Evolutionary conservation across 257 asterid species (phyloP).

Genomic region (Solanum virginianum): DNA sequence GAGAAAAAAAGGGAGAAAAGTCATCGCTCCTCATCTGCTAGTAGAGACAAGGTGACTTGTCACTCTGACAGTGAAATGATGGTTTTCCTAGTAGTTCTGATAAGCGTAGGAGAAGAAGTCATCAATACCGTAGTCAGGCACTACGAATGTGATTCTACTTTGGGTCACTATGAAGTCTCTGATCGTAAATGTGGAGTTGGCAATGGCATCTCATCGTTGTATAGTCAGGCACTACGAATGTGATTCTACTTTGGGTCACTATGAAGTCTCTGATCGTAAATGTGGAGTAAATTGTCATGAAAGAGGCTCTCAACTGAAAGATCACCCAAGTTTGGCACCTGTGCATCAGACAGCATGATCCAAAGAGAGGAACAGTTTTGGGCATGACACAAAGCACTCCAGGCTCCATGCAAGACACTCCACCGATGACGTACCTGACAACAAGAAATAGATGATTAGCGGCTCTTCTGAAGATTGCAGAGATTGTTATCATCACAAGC

Average conservation of each 20-base stretch:
- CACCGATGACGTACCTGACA: neutral
- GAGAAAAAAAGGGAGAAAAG: slow-evolving; percentile 35
- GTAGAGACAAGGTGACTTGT: slow-evolving; percentile 32
- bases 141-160: neutral
- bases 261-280: no score
- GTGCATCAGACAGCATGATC: slow-evolving; percentile 12
- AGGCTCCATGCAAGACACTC: neutral
- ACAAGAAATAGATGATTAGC: slow-evolving; percentile 14
- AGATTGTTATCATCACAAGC: slow-evolving; percentile 9
- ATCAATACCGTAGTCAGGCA: slow-evolving; percentile 28
- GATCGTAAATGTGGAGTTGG: no score
- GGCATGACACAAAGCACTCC: slow-evolving; percentile 2
- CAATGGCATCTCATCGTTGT: no score
- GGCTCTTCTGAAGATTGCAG: slow-evolving; percentile 13
- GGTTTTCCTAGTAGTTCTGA: slow-evolving; percentile 27
- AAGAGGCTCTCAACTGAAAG: slow-evolving; percentile 8
- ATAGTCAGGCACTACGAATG: slow-evolving; percentile 14
- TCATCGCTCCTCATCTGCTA: slow-evolving; percentile 17
- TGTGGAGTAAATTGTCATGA: neutral
- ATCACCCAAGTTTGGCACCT: slow-evolving; percentile 9
- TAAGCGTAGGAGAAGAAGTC: slow-evolving; percentile 24
- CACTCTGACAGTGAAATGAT: slow-evolving; percentile 37
- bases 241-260: no score
- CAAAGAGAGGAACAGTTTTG: slow-evolving; percentile 19
- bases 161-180: no score